These are phyloP conservation scores for Lactarius indigo DNA, from an alignment of 768 basidiomycete species.

Conservation along the genomic window DNA sequence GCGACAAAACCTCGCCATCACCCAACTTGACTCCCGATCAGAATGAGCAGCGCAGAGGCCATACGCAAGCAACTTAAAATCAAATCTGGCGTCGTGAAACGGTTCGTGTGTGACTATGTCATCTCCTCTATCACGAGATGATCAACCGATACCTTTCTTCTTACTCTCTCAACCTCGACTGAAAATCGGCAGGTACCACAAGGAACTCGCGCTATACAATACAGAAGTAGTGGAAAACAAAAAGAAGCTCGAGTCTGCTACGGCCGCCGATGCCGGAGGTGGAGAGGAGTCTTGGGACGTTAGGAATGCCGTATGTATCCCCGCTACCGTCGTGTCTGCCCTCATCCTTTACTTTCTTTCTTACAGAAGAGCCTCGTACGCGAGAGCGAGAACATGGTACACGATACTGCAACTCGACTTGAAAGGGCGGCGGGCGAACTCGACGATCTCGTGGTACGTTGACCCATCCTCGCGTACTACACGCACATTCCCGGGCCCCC, in stretches of 20 bases:
- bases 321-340: neutral
- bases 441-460: constrained; percentile 62
- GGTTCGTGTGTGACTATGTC: constrained; percentile 41
- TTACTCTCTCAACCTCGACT: neutral
- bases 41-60: constrained; percentile 45
- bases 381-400: constrained; percentile 80
- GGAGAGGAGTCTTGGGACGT: constrained; percentile 68
- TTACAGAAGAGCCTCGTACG: constrained; percentile 39
- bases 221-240: constrained; percentile 61
- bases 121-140: neutral
- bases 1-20: neutral
- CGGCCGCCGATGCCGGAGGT: constrained; percentile 37
- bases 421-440: constrained; percentile 61
- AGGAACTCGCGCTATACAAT: constrained; percentile 64
- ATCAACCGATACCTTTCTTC: neutral
- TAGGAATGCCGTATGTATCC: constrained; percentile 61
- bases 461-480: neutral
- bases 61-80: constrained; percentile 71
- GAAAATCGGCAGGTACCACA: constrained; percentile 35
- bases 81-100: constrained; percentile 61
- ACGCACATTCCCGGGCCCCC: neutral
- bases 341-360: neutral
- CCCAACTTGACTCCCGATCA: constrained; percentile 2
- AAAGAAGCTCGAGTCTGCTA: constrained; percentile 57
- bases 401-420: constrained; percentile 60